These are phyloP conservation scores for Trichothecium sympodiale DNA, from an alignment of 2,329 filamentous ascomycete species.

Conservation along the genomic window DNA sequence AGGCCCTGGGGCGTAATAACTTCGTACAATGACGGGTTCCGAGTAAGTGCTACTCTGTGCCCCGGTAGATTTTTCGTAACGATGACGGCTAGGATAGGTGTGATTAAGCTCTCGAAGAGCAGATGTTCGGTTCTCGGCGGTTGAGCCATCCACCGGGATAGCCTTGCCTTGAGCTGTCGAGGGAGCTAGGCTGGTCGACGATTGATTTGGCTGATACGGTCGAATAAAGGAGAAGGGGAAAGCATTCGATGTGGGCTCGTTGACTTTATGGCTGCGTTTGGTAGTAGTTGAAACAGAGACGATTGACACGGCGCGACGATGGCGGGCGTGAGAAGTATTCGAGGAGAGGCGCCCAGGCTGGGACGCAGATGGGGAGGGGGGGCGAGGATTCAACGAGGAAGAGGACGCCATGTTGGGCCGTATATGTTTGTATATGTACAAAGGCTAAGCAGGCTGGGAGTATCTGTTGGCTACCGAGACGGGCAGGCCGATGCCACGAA, in stretches of 20 bases:
- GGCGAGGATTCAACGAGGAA: no score
- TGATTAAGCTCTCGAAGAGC: conserved; percentile 49
- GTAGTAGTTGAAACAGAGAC: conserved; percentile 4
- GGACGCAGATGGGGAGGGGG: no score
- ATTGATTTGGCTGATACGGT: conserved; percentile 35
- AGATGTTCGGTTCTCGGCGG: conserved; percentile 44
- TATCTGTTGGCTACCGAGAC: no score
- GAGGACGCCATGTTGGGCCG: no score
- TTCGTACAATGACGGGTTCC: conserved; percentile 55
- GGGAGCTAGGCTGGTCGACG: conserved; percentile 40
- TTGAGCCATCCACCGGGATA: conserved; percentile 45
- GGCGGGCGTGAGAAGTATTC: no score
- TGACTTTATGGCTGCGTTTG: conserved; percentile 10
- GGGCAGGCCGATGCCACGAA: no score
- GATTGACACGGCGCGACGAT: no score
- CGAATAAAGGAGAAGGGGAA: conserved; percentile 38
- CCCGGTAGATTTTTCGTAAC: conserved; percentile 44
- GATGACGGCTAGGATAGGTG: conserved; percentile 44
- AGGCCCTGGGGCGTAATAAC: conserved; percentile 40
- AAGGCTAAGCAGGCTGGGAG: no score
- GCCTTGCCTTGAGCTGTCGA: conserved; percentile 45
- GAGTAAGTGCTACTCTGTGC: conserved; percentile 49
- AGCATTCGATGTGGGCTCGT: conserved; percentile 21
- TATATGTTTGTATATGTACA: no score
- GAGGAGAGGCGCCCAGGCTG: no score